Base-by-base conservation (phyloP, 2,329 filamentous ascomycete species). In the Fusarium nelsonii region DNA sequence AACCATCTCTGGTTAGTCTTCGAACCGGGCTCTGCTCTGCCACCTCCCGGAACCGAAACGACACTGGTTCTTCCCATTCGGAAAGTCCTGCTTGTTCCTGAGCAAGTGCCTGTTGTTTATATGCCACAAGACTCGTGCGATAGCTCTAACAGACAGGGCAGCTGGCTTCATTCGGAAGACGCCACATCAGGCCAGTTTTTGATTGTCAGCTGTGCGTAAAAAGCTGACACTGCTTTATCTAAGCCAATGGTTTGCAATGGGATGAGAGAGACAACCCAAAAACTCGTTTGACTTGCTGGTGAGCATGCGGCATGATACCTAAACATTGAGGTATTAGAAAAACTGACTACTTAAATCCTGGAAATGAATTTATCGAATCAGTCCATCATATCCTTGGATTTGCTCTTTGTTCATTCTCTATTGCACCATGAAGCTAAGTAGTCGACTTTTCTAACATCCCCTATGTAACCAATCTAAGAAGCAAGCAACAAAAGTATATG, bases 121-220 rank as follows among this genome's bases (percentile, higher is more conserved):
- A 54, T 56, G 46, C 54, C 61, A 62, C 50, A 57, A 59, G 58
- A 63, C 69, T 72, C 49, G 44, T 62, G 46, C 48, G 32, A 34
- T 34, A 26, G 16, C 48, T 39, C n/a, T 30, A 18, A 39, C n/a
- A 18, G 23, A 39, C n/a, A 18, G 23, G 30, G 63, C 34, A 63
- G 39, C 30, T 34, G 45, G 44, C 57, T 67, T 55, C 45, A 28
- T 46, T 58, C 9, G 18, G 39, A 33, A 40, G 26, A 43, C 41
- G 52, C 52, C 51, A 51, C 34, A 34, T 54, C 46, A 45, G 46
- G 37, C 33, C 43, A 55, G 26, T 61, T 65, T 40, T 65, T 36
- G 51, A 62, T 50, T 68, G 57, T 63, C 58, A 52, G 37, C 45
- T 70, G 52, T 36, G 16, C 41, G 44, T 62, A 28, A 51, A 41